Percentiles rank a stretch among this genome's conserved stretches.
Conservation (phyloP, 148 eudicot species). For the Cornus controversa region DNA sequence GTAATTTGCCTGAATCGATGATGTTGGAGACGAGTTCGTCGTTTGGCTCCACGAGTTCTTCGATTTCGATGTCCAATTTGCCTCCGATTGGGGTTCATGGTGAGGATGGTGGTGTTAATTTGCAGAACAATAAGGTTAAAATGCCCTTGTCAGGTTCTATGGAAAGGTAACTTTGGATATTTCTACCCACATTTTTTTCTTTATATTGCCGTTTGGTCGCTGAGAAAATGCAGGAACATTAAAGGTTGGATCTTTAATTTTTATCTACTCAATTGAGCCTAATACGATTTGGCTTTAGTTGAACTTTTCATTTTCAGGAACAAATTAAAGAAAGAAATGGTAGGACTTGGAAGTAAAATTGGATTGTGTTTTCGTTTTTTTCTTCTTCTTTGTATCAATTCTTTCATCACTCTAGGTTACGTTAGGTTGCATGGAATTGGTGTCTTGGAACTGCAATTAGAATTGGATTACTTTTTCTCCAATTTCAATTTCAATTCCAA, state of each 20-base stretch:
- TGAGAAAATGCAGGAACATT: neutral
- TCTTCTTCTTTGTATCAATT: no score
- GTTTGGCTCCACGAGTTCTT: constrained; percentile 71
- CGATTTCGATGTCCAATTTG: constrained; percentile 53
- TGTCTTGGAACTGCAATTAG: no score
- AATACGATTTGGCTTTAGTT: neutral
- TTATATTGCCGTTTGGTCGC: neutral
- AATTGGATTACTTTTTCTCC: no score
- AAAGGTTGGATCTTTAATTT: neutral
- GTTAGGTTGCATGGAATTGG: no score
- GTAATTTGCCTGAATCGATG: constrained; percentile 46
- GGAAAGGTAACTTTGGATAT: constrained; percentile 49
- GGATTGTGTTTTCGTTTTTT: no score
- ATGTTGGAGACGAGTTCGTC: constrained; percentile 66
- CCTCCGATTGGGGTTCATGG: constrained; percentile 42
- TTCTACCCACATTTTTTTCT: neutral
- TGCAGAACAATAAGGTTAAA: constrained; percentile 41
- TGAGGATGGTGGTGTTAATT: constrained; percentile 41
- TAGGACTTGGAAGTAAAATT: no score
- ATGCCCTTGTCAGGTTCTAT: constrained; percentile 45
- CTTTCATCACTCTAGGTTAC: no score
- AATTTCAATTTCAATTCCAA: no score
- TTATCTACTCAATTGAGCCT: neutral
- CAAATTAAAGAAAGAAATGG: no score
- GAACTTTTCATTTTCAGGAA: no score